Conservation (phyloP, 495 filamentous ascomycete genomes). For the Entonaema liquescens region DNA sequence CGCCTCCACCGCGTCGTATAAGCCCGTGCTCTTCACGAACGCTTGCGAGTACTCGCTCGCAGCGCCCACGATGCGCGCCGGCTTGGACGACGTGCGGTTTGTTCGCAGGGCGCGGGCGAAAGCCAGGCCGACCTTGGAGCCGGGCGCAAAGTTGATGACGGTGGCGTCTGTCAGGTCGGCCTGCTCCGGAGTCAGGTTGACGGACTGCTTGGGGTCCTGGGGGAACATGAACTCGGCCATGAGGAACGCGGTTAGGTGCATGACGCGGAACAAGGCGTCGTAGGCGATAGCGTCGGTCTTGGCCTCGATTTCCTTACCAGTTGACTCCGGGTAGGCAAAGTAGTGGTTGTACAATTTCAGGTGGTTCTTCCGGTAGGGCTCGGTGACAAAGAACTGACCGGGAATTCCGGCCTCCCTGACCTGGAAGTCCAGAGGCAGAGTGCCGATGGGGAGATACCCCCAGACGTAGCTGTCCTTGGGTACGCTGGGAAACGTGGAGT, state of each 20-base stretch:
- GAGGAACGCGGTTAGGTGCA: conserved; percentile 59
- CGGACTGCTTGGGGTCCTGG: conserved; percentile 36
- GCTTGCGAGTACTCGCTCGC: conserved; percentile 45
- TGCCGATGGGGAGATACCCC: conserved; percentile 55
- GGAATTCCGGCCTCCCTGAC: conserved; percentile 50
- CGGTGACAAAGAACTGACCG: conserved; percentile 49
- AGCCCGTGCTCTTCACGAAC: conserved; percentile 45
- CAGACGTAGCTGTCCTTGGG: conserved; percentile 47
- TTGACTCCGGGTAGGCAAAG: conserved; percentile 38
- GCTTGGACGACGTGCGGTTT: conserved; percentile 33
- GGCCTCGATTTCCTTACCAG: conserved; percentile 26
- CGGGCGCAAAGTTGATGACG: conserved; percentile 56
- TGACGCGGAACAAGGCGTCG: conserved; percentile 52
- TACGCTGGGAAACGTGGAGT: conserved; percentile 52
- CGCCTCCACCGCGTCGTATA: conserved; percentile 50
- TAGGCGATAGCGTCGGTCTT: conserved; percentile 45
- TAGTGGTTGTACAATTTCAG: conserved; percentile 66
- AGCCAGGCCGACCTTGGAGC: conserved; percentile 59
- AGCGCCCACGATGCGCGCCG: conserved; percentile 48
- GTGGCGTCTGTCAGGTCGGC: conserved; percentile 55
- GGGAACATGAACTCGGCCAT: conserved; percentile 60
- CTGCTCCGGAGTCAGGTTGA: conserved; percentile 57
- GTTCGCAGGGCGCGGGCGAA: conserved; percentile 52
- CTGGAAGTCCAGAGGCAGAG: conserved; percentile 44
- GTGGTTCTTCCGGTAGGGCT: conserved; percentile 52